Conservation (phyloP, 1,139 yeast genomes). For the Blastobotrys illinoisensis region DNA sequence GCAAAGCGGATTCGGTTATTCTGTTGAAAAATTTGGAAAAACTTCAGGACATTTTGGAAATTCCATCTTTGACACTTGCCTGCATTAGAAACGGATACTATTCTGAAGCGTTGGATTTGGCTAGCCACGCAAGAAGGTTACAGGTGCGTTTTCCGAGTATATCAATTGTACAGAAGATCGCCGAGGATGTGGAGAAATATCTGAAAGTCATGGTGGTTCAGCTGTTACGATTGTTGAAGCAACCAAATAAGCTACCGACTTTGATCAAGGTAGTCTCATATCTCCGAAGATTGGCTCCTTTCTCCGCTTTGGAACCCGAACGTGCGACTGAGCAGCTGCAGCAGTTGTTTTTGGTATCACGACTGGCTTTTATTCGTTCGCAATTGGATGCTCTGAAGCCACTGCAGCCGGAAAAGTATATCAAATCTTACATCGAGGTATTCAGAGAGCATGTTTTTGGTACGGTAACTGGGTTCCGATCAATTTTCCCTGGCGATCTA, state of each 20-base stretch:
- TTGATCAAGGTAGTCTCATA: constrained; percentile 75
- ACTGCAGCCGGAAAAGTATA: constrained; percentile 56
- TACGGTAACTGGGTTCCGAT: constrained; percentile 59
- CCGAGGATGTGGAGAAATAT: constrained; percentile 29
- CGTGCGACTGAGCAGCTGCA: constrained; percentile 24
- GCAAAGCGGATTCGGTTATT: constrained; percentile 29
- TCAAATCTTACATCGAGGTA: constrained; percentile 75
- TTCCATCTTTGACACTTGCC: constrained; percentile 77
- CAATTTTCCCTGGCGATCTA: constrained; percentile 47
- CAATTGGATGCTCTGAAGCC: constrained; percentile 54
- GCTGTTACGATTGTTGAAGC: constrained; percentile 60
- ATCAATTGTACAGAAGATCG: constrained; percentile 48
- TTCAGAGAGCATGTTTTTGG: constrained; percentile 78
- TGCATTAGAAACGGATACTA: constrained; percentile 84
- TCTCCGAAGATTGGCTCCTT: constrained; percentile 46
- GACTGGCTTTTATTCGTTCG: constrained; percentile 30
- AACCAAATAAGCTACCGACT: constrained; percentile 72
- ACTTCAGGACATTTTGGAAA: constrained; percentile 69
- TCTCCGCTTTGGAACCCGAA: constrained; percentile 17
- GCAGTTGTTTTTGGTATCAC: constrained; percentile 32
- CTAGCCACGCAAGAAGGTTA: constrained; percentile 63
- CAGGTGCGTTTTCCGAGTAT: constrained; percentile 63
- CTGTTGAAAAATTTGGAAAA: constrained; percentile 63
- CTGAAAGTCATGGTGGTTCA: constrained; percentile 45
- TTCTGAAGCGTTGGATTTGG: constrained; percentile 79